A percentile compares a stretch with the other conserved stretches of the same genome.
Conservation (phyloP, 306 rosid species). For the Urtica urens region DNA sequence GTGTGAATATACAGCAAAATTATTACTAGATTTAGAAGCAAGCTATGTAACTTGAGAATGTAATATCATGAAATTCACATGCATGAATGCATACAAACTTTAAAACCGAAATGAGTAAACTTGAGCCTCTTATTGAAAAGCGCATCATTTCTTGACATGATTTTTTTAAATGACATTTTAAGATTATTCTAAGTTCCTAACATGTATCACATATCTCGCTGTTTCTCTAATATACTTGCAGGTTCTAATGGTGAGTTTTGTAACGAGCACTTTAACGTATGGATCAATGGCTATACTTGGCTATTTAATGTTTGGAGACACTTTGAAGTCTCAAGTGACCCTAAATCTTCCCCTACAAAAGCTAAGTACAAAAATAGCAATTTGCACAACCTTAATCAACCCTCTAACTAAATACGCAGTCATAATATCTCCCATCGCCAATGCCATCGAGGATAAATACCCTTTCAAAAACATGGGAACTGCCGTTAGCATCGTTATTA, state of each 20-base stretch:
- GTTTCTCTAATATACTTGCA: too few species aligned
- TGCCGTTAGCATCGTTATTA: slow-evolving; percentile 23
- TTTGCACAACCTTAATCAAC: slow-evolving; percentile 45
- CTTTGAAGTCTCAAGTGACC: slow-evolving; percentile 44
- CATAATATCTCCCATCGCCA: slow-evolving; percentile 40
- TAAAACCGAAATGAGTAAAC: too few species aligned
- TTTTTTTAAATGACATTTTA: too few species aligned
- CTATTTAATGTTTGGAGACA: slow-evolving; percentile 48
- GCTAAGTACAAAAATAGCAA: slow-evolving; percentile 41
- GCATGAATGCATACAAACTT: too few species aligned
- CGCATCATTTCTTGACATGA: too few species aligned
- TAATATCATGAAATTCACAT: too few species aligned
- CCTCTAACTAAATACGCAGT: slow-evolving; percentile 61
- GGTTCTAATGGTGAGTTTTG: slow-evolving; percentile 52
- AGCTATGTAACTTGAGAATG: too few species aligned
- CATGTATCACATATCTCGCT: too few species aligned
- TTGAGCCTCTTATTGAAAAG: too few species aligned
- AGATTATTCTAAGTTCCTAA: too few species aligned
- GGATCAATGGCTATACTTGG: slow-evolving; percentile 49
- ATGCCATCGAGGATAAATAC: slow-evolving; percentile 37
- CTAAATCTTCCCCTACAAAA: slow-evolving; percentile 43
- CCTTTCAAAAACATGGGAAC: slow-evolving; percentile 5
- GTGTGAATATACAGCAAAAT: too few species aligned
- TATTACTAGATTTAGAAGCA: too few species aligned
- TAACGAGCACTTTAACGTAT: slow-evolving; percentile 35